Evolutionary conservation across 2,329 filamentous ascomycete genomes (phyloP).

Genomic region (Colletotrichum coccodes): DNA sequence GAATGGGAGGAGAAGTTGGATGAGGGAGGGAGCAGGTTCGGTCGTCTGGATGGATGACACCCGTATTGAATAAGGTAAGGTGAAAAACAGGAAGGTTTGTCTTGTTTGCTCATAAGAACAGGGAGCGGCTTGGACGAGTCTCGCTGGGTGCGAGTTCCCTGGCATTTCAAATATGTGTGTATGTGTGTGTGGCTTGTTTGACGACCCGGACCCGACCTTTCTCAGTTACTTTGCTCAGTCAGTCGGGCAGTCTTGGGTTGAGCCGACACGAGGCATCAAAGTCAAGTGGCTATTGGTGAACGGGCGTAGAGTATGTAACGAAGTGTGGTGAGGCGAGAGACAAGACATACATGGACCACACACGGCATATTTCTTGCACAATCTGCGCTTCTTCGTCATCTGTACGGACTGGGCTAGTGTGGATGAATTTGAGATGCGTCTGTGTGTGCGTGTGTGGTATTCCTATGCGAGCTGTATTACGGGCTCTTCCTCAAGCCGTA

Average conservation of each 20-base stretch:
- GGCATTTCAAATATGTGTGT: background rate
- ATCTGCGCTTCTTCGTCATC: background rate
- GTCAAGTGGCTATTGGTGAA: constrained; percentile 12
- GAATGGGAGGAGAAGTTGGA: constrained; percentile 13
- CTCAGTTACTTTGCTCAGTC: background rate
- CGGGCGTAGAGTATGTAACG: background rate
- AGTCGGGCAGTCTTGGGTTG: constrained; percentile 1
- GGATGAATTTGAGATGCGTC: background rate
- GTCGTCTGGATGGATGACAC: background rate
- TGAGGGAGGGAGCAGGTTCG: constrained; percentile 7
- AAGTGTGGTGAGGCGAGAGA: constrained; percentile 24
- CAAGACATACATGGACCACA: background rate
- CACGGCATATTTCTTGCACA: constrained; percentile 18
- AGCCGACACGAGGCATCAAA: constrained; percentile 18
- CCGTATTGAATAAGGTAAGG: constrained; percentile 3
- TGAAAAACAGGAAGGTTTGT: constrained; percentile 12
- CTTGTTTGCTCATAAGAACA: background rate
- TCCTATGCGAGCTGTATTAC: background rate
- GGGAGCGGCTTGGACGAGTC: background rate
- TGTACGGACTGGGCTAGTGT: background rate
- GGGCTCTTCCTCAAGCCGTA: background rate
- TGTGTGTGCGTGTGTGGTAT: background rate
- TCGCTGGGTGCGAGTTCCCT: background rate
- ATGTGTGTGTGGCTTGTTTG: background rate
- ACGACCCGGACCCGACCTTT: background rate